A percentile compares a stretch with the other conserved stretches of the same genome.
These are phyloP conservation scores for Lichtheimia hyalospora DNA, from an alignment of 371 early-diverging fungal species.

Conservation along the genomic window DNA sequence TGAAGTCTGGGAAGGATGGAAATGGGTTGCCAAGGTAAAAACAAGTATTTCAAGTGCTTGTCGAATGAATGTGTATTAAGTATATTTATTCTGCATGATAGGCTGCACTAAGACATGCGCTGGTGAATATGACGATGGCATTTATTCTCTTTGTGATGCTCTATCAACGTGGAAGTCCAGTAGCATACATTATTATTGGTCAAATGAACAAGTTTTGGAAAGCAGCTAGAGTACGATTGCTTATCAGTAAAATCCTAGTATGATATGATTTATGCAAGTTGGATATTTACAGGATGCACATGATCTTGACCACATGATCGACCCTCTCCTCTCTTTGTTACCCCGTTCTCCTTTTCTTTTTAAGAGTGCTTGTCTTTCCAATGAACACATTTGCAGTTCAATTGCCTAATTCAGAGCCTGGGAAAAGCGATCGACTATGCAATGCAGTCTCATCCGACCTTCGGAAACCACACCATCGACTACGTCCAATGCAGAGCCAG, in stretches of 20 bases:
- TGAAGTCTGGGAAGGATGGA: slow-evolving; percentile 35
- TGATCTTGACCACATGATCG: background rate
- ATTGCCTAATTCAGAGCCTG: slow-evolving; percentile 3
- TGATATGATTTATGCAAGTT: slow-evolving; percentile 12
- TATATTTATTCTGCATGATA: slow-evolving; percentile 5
- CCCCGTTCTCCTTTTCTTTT: background rate
- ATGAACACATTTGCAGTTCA: background rate
- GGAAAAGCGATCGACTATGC: background rate
- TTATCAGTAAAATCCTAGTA: slow-evolving; percentile 14
- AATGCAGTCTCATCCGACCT: background rate
- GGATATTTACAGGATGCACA: background rate
- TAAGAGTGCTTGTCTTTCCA: background rate
- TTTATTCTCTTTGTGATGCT: slow-evolving; percentile 30
- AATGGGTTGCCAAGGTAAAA: slow-evolving; percentile 43
- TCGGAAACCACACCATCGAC: slow-evolving; percentile 5
- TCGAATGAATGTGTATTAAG: background rate
- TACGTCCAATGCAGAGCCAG: slow-evolving; percentile 30
- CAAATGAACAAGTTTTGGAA: slow-evolving; percentile 22
- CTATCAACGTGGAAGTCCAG: slow-evolving; percentile 36
- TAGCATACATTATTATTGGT: slow-evolving; percentile 31
- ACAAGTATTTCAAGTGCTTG: background rate
- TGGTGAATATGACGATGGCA: slow-evolving; percentile 35
- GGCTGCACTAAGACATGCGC: slow-evolving; percentile 45
- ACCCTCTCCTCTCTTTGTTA: slow-evolving; percentile 1
- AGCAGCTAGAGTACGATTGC: slow-evolving; percentile 3